Conservation (phyloP, 2,329 filamentous ascomycete species). For the Xylariomycetidae sp. region DNA sequence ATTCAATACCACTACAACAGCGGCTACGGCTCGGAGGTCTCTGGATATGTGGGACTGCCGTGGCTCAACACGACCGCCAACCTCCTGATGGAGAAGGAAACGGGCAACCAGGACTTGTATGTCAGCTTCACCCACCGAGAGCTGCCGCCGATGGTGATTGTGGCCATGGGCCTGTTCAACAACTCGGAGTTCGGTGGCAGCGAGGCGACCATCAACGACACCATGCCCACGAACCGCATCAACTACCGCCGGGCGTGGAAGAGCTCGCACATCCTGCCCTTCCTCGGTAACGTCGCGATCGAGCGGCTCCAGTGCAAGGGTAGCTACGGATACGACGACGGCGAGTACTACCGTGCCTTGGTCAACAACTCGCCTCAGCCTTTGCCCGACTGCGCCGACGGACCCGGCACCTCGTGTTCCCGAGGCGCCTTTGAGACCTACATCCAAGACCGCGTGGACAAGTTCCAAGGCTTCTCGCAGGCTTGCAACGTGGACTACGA, state of each 20-base stretch:
- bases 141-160: slow-evolving; percentile 59
- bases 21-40: slow-evolving; percentile 55
- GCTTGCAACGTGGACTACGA: slow-evolving; percentile 28
- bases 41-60: slow-evolving; percentile 55
- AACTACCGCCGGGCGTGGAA: slow-evolving; percentile 60
- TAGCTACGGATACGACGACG: slow-evolving; percentile 48
- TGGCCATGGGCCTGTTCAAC: slow-evolving; percentile 65
- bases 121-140: slow-evolving; percentile 66
- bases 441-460: slow-evolving; percentile 29
- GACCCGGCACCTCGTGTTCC: slow-evolving; percentile 39
- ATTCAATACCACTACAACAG: slow-evolving; percentile 60
- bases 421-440: slow-evolving; percentile 32
- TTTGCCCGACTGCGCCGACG: slow-evolving; percentile 35
- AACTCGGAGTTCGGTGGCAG: slow-evolving; percentile 51
- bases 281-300: slow-evolving; percentile 60
- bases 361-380: slow-evolving; percentile 38
- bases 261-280: slow-evolving; percentile 57
- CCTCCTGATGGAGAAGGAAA: slow-evolving; percentile 35
- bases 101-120: slow-evolving; percentile 50
- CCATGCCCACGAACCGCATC: slow-evolving; percentile 57
- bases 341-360: slow-evolving; percentile 42
- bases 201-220: slow-evolving; percentile 48
- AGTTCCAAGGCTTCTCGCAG: slow-evolving; percentile 35
- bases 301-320: slow-evolving; percentile 56
- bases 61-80: slow-evolving; percentile 59